phyloP scores from a whole-genome alignment of 2,329 filamentous ascomycete genomes.

The Cordyceps militaris region DNA sequence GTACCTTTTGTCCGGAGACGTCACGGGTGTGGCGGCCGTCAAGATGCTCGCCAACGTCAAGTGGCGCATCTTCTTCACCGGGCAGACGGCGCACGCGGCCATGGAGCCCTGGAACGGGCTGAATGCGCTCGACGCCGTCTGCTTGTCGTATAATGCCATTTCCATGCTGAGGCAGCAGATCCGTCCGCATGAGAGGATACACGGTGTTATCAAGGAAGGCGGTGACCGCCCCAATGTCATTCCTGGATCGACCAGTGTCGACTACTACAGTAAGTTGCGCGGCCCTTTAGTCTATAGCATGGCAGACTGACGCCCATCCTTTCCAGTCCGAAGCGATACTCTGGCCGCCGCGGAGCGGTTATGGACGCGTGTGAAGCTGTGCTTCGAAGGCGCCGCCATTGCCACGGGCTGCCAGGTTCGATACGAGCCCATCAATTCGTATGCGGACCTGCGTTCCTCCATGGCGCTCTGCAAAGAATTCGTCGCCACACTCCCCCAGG shows the following conservation, averaged over 20 bases:
- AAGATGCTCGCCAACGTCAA: conserved; percentile 23
- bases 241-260: conserved; percentile 32
- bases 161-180: conserved; percentile 44
- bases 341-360: conserved; percentile 22
- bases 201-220: conserved; percentile 38
- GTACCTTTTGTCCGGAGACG: conserved; percentile 7
- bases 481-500: conserved; percentile 30
- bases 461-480: conserved; percentile 34
- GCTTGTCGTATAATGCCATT: conserved; percentile 34
- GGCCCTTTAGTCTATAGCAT: conserved; percentile 10
- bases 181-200: conserved; percentile 40
- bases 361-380: conserved; percentile 23
- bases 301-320: neutral
- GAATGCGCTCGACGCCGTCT: conserved; percentile 44
- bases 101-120: conserved; percentile 42
- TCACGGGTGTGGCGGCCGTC: conserved; percentile 21
- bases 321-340: conserved; percentile 24
- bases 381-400: conserved; percentile 23
- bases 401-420: conserved; percentile 21
- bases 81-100: conserved; percentile 39
- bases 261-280: conserved; percentile 26
- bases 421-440: conserved; percentile 23
- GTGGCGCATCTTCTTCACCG: conserved; percentile 31
- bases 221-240: conserved; percentile 37
- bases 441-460: conserved; percentile 37